phyloP scores from a whole-genome alignment of 169 alveolate species.

The Ichthyophthirius multifiliis region DNA sequence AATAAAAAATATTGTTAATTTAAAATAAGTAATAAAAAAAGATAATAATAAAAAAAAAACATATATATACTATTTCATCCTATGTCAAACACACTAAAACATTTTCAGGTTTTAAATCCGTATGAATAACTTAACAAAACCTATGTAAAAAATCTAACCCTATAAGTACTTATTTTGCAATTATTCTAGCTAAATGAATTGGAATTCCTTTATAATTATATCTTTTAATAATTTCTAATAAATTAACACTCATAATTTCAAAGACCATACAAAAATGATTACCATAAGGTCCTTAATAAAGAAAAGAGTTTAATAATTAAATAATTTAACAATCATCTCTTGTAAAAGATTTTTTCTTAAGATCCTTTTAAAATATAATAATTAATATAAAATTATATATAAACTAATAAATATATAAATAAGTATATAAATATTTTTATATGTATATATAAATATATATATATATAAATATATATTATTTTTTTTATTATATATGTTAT shows the following conservation, averaged over 20 bases:
- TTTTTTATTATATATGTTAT: no score
- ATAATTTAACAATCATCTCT: conserved; percentile 89
- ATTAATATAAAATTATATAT: conserved; percentile 16
- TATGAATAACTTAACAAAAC: conserved; percentile 95
- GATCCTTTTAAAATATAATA: conserved; percentile 14
- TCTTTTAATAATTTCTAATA: conserved; percentile 94
- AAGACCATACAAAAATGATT: conserved; percentile 97
- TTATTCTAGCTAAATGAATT: conserved; percentile 90
- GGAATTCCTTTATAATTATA: conserved; percentile 97
- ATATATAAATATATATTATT: no score
- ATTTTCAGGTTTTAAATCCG: conserved; percentile 99
- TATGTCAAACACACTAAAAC: conserved; percentile 77
- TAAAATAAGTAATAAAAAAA: no score
- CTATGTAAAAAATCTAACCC: conserved; percentile 98
- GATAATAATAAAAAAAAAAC: no score
- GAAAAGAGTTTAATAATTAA: conserved; percentile 92
- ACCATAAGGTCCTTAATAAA: conserved; percentile 97
- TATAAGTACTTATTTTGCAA: conserved; percentile 94
- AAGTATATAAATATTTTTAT: no score
- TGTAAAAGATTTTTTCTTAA: conserved; percentile 14
- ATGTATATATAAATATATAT: no score
- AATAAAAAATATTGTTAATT: not conserved
- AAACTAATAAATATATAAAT: no score
- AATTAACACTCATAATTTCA: conserved; percentile 97
- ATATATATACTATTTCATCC: conserved; percentile 37